Evolutionary conservation across 345 rosid species (phyloP), one percentile per base, ranked within the genome.

Genomic region (Pistacia vera): DNA sequence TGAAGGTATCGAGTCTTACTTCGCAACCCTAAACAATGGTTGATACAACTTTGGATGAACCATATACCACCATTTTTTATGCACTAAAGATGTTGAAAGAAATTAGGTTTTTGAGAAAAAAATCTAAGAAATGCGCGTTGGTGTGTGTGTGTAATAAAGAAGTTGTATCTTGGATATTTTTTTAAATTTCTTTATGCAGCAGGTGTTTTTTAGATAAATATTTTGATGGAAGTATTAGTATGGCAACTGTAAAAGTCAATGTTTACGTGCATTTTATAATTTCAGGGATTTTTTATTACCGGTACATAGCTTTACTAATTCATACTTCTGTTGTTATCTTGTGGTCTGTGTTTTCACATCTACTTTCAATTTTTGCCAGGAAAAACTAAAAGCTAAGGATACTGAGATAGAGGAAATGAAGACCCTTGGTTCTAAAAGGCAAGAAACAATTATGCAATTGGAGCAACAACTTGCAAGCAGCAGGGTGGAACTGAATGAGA

Each of bases 391-490:
- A 81, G 86, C 73, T 72, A 92, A 84, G 83, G 95, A 91, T 71
- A 75, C 83, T 75, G 88, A 91, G 83, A 83, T 87, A 18, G 93
- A 90, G 72, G 97, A 87, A 60, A 61, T 77, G 20, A 83, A 81
- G 78, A 82, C 71, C 49, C 82, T 81, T 76, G 70, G 89, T 73
- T 77, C 86, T 20, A 84, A 82, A 77, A 89, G 85, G 83, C 90
- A 88, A 78, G 92, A 86, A 61, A 86, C 82, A 65, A 74, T 96
- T 76, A 80, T 83, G 0, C 84, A 79, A 77, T 74, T 92, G 86
- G 97, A 93, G 88, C 88, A 83, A 81, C 93, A 92, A 74, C 85
- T 96, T 81, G 79, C 88, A 72, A 90, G 82, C 81, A 79, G 85
- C 83, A 87, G 83, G 81, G 71, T 72, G 61, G 97, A 89, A 68